Base-by-base conservation (phyloP, 768 basidiomycete genomes). In the Auriscalpium orientale region DNA sequence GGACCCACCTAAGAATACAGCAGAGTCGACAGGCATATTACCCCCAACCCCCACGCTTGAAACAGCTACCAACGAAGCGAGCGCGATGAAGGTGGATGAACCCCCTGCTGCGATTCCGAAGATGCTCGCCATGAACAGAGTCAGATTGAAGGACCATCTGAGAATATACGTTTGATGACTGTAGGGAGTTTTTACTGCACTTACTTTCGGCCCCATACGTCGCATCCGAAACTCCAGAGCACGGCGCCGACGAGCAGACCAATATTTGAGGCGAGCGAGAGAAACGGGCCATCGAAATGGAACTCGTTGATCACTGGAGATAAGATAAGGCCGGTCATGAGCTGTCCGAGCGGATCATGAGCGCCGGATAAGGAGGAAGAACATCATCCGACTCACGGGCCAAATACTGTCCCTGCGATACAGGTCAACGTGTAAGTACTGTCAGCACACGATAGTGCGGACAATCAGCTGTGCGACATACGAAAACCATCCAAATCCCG, bases 401-500 rank as follows among this genome's bases (percentile, higher is more conserved):
- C 86, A 88, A 28, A 85, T 76, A 61, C 83, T 87, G 63, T 87
- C 85, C 16, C 85, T 83, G 64, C 18, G 38, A 33, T n/a, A 35
- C 9, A 5, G 49, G 46, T 7, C 46, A 20, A 13, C 21, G 36
- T 9, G 37, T 45, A 44, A 50, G 51, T 13, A 49, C 43, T 9
- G 37, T 45, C 40, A 50, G 51, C 15, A 49, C 43, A 50, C 46
- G 11, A 12, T 47, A 11, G 18, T 16, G 8, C 46, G 36, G 11
- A 12, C 16, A 43, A 5, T 49, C 18, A n/a, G 6, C n/a, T 52
- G 20, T 53, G 21, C 12, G 16, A 74, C 84, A 67, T 66, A 86
- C 85, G 84, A 80, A 56, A 87, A 77, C 85, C 85, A 88, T 51
- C 87, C 87, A 68, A 89, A 87, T 2, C 85, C 87, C 16, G 84